Conservation (phyloP, 1,284 basidiomycete species). For the Athelia sp. region DNA sequence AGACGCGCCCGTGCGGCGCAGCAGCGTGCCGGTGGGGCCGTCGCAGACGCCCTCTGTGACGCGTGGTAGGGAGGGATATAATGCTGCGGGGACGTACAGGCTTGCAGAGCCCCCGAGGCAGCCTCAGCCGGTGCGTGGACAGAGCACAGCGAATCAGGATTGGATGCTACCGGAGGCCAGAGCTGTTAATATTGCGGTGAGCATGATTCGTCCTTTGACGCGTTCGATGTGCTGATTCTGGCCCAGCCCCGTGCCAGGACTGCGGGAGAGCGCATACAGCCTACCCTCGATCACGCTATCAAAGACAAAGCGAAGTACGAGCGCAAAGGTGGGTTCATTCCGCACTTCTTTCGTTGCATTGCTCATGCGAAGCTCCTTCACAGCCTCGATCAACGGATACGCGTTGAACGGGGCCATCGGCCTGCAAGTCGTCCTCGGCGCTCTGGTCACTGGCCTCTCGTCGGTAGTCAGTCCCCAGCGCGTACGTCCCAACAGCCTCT, state of each 20-base stretch:
- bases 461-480: neutral
- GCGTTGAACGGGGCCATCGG: conserved; percentile 26
- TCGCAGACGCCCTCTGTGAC: conserved; percentile 12
- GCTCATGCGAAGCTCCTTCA: too few species aligned
- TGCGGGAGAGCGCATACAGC: conserved; percentile 36
- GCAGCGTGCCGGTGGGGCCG: conserved; percentile 3
- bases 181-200: conserved; percentile 9
- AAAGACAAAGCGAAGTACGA: conserved; percentile 36
- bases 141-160: conserved; percentile 11
- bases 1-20: neutral
- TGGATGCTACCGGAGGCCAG: conserved; percentile 21
- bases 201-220: too few species aligned
- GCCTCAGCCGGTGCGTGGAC: conserved; percentile 6
- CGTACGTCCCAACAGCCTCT: neutral
- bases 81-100: too few species aligned
- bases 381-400: too few species aligned
- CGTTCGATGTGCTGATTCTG: neutral
- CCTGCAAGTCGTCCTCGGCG: neutral
- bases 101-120: too few species aligned
- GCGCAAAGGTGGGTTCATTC: conserved; percentile 18
- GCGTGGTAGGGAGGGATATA: neutral
- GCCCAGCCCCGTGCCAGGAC: conserved; percentile 25
- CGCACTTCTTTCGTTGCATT: too few species aligned
- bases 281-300: conserved; percentile 37
- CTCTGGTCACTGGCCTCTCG: conserved; percentile 27